Evolutionary conservation across 2,329 filamentous ascomycete genomes (phyloP), one percentile per base, ranked within the genome.

Genomic region (Colletotrichum gloeosporioides): DNA sequence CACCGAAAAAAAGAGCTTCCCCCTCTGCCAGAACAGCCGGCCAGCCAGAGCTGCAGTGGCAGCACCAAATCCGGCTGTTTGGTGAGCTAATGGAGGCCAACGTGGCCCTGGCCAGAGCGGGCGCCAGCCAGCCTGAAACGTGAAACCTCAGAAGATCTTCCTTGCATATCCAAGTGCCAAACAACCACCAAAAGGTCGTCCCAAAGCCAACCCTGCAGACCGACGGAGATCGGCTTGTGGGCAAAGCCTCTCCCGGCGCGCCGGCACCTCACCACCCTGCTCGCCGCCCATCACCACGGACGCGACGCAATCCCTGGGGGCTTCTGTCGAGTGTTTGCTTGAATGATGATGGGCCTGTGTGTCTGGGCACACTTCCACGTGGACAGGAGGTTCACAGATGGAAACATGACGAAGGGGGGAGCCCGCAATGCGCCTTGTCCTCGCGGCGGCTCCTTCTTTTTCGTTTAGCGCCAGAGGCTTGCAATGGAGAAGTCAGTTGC

Each of bases 101-200:
- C 64, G 64, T 73, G 74, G 74, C 70, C 44, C 74, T 36, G 70
- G 74, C 53, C 59, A 59, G 66, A 77, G 66, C 71, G 71, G 75
- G 75, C 75, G 71, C 55, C 75, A 75, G 59, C 39, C 16, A 55
- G 53, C 61, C 55, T 75, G 75, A 75, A 77, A 77, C 75, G 49
- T 77, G 75, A 74, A 77, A 77, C 75, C 62, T 67, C 36, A 34
- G 61, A 63, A 67, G 66, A 75, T 77, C 74, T 73, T 72, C 73
- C 70, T 76, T 69, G 74, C 74, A 74, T 69, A 29, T 27, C 64
- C 18, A 59, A 36, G 44, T 70, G 55, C 53, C 62, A 72, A 67
- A n/a, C 64, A 34, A 25, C 31, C 57, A 49, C 39, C 36, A 44
- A 44, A 18, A 49, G 39, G 25, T 69, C 39, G 59, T 65, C 49